phyloP scores from a whole-genome alignment of 305 asterid species.

The Fraxinus greggii region DNA sequence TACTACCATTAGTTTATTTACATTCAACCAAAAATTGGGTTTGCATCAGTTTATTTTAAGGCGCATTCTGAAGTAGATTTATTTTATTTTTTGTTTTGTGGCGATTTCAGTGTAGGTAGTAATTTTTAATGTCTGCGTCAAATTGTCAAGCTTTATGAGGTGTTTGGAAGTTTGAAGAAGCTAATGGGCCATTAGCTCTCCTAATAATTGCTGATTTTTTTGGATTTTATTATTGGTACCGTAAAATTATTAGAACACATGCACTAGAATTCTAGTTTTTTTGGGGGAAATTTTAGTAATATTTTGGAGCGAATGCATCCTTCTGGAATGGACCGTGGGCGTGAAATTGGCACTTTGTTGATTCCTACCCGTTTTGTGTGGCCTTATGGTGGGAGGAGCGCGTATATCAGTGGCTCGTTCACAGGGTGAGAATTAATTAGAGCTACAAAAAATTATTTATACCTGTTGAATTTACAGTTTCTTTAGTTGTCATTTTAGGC shows the following conservation, averaged over 20 bases:
- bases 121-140: conserved; percentile 7
- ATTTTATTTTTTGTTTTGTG: neutral
- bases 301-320: conserved; percentile 47
- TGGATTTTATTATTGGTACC: neutral
- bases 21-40: neutral
- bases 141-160: conserved; percentile 21
- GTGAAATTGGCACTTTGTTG: conserved; percentile 58
- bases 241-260: conserved; percentile 24
- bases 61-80: neutral
- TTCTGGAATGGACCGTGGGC: conserved; percentile 62
- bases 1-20: neutral
- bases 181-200: conserved; percentile 23
- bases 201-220: conserved; percentile 25
- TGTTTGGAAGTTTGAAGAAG: neutral
- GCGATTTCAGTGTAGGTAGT: conserved; percentile 22
- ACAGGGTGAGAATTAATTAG: conserved; percentile 65
- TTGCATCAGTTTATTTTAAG: neutral
- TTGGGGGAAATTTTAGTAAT: conserved; percentile 27
- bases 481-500: neutral
- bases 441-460: neutral
- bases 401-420: conserved; percentile 77
- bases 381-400: conserved; percentile 93
- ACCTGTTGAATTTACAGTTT: neutral
- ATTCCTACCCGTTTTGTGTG: conserved; percentile 81
- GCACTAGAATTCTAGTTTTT: conserved; percentile 30